Base-by-base conservation (phyloP, 129 eudicot species). In the Artemisia tridentata region DNA sequence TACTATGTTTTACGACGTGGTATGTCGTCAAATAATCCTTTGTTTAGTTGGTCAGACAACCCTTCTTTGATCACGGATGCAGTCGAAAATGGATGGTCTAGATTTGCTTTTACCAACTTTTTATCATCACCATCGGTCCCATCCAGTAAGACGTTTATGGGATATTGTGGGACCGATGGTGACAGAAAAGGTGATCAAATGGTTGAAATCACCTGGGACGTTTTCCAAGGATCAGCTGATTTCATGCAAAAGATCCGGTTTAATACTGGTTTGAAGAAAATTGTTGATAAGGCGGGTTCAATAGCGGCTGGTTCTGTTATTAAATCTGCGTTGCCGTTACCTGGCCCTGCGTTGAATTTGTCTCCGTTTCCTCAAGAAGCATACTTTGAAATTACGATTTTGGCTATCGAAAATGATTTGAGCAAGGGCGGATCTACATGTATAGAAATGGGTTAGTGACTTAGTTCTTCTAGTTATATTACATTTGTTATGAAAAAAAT, bases 41-140 rank as follows among this genome's bases (percentile, higher is more conserved):
- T 78, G 54, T 92, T 92, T 72, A 78, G 66, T 15, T 92, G 98
- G 98, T 67, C 81, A 3, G 96, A 93, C 20, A 85, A 93, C 25
- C 98, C 98, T 21, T 65, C 86, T 16, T 88, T 90, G 0, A 74
- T 90, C 55, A 84, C 93, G 7, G 97, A 88, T n/a, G 97, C 91
- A 2, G 97, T 95, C 18, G 99, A 95, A 29, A 87, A 90, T 53
- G 99, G 99, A 68, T 95, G 99, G 99, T 84, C 97, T 0, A 66
- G 90, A 63, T 95, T 95, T 46, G 93, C 91, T 4, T 95, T 95
- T 77, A 77, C 88, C 0, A 65, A 71, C 75, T 76, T 34, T 76
- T n/a, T 51, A 0, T 65, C 95, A 0, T 78, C 93, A 1, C 79
- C 91, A 0, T 72, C 89, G 4, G 72, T 84, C 23, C 79, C 79